Evolutionary conservation across 2,329 filamentous ascomycete species (phyloP).

Genomic region (Coleophoma crateriformis): DNA sequence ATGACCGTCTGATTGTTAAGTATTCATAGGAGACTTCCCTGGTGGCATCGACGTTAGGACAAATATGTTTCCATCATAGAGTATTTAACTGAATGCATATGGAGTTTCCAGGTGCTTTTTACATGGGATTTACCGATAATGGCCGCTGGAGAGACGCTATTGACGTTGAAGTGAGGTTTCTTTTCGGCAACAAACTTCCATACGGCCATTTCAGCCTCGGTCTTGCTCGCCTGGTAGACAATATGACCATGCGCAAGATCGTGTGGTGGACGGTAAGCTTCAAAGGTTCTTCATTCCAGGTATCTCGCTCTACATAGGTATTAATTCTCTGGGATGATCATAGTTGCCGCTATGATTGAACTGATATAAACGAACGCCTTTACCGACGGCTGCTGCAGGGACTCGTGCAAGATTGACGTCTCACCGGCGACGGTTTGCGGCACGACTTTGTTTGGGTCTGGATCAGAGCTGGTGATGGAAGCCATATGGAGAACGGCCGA

Average conservation of each 20-base stretch:
- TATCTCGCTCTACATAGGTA: constrained; percentile 20
- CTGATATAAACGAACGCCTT: constrained; percentile 35
- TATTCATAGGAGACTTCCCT: constrained; percentile 1
- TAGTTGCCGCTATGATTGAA: constrained; percentile 19
- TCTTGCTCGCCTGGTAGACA: constrained; percentile 34
- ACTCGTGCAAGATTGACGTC: constrained; percentile 33
- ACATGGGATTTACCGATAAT: constrained; percentile 11
- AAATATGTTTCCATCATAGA: constrained; percentile 18
- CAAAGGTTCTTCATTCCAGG: constrained; percentile 30
- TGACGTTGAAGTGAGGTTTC: constrained; percentile 22
- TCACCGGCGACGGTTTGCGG: constrained; percentile 30
- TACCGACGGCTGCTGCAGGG: constrained; percentile 31
- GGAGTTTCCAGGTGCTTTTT: constrained; percentile 13
- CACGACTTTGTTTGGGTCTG: constrained; percentile 37
- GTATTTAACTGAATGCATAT: constrained; percentile 6
- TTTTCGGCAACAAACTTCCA: constrained; percentile 32
- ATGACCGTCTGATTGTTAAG: not conserved
- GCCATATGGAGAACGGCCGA: constrained; percentile 41
- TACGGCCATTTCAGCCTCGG: constrained; percentile 28
- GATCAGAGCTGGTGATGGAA: constrained; percentile 30
- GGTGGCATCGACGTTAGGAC: constrained; percentile 4
- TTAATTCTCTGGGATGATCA: constrained; percentile 12
- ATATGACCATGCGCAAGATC: constrained; percentile 3
- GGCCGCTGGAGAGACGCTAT: constrained; percentile 16
- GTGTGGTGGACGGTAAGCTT: constrained; percentile 29